phyloP scores from a whole-genome alignment of 805 yeast genomes.

The Torulaspora indica region DNA sequence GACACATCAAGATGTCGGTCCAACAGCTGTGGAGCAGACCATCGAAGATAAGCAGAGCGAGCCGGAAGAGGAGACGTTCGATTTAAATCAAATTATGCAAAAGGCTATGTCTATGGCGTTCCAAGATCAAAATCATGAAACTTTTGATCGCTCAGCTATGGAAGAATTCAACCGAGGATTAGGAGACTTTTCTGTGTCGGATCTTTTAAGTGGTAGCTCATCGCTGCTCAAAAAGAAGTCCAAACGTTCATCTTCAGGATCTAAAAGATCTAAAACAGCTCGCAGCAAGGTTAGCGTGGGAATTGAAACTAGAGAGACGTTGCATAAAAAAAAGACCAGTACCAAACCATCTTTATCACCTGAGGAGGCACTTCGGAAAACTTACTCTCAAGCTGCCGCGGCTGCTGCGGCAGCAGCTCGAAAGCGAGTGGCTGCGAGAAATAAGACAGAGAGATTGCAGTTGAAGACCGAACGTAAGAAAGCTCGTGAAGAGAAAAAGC shows the following conservation, averaged over 20 bases:
- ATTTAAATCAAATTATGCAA: conserved; percentile 68
- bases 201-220: conserved; percentile 14
- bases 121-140: conserved; percentile 43
- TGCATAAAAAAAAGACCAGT: conserved; percentile 7
- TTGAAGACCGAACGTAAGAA: conserved; percentile 18
- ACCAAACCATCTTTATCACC: conserved; percentile 16
- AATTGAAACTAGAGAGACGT: background rate
- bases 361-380: conserved; percentile 21
- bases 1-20: background rate
- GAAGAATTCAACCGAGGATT: conserved; percentile 31
- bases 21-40: conserved; percentile 1
- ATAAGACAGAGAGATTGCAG: conserved; percentile 16
- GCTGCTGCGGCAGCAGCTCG: conserved; percentile 32
- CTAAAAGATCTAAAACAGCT: conserved; percentile 1
- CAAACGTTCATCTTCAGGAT: conserved; percentile 13
- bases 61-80: conserved; percentile 45
- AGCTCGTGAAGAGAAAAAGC: conserved; percentile 20
- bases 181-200: conserved; percentile 23
- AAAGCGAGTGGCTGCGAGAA: conserved; percentile 22
- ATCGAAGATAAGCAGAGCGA: conserved; percentile 9
- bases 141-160: conserved; percentile 22
- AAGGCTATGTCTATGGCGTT: conserved; percentile 75
- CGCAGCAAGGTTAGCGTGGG: background rate
- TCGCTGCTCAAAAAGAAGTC: conserved; percentile 30
- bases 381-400: conserved; percentile 19